Conservation (phyloP, 345 rosid genomes). For the Rhizophora mangle region DNA sequence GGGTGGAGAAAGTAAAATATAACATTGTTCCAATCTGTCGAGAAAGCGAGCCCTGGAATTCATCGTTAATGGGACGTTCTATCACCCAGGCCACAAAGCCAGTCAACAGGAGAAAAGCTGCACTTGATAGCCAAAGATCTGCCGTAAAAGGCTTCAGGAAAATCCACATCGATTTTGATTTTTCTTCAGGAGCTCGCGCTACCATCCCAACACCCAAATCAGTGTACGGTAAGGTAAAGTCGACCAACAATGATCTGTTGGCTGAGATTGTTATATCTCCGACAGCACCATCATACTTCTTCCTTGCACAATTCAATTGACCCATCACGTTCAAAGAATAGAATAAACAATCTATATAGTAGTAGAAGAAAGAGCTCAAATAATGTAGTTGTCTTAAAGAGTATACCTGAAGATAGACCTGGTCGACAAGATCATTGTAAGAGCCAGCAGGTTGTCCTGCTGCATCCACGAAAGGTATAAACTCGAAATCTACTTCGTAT, state of each 20-base stretch:
- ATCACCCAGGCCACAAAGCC: conserved; percentile 49
- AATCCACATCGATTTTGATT: conserved; percentile 36
- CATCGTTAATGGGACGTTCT: conserved; percentile 38
- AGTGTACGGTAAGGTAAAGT: conserved; percentile 46
- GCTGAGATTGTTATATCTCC: conserved; percentile 29
- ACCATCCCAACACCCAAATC: conserved; percentile 39
- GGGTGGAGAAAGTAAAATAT: conserved; percentile 50
- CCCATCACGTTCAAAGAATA: too few relatives aligned
- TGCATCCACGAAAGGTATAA: too few relatives aligned
- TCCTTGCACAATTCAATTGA: not conserved
- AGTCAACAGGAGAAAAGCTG: conserved; percentile 33
- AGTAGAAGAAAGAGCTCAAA: too few relatives aligned
- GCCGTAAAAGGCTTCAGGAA: conserved; percentile 47
- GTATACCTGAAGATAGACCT: conserved; percentile 15
- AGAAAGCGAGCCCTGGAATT: conserved; percentile 40
- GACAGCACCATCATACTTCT: conserved; percentile 32
- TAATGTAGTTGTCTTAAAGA: not conserved
- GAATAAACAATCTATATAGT: too few relatives aligned
- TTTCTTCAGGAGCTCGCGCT: conserved; percentile 1
- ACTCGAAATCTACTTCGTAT: too few relatives aligned
- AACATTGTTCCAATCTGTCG: conserved; percentile 37
- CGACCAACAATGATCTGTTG: conserved; percentile 31
- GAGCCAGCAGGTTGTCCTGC: conserved; percentile 2
- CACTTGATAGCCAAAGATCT: conserved; percentile 48
- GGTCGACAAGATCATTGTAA: conserved; percentile 24